Conservation (phyloP, 306 rosid genomes). For the Mimosa bimucronata region DNA sequence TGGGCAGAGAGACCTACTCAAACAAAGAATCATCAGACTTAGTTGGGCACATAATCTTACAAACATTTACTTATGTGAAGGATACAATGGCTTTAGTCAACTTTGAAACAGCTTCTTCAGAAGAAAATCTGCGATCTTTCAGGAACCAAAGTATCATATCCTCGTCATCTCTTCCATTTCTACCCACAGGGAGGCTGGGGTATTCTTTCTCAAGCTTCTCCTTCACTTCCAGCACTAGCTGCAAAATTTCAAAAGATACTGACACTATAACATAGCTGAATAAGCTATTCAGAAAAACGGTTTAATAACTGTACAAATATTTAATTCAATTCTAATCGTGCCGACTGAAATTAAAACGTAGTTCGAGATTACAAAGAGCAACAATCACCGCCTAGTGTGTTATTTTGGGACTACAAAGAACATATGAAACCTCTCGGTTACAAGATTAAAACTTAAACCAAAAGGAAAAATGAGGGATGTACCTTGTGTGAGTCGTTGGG, state of each 20-base stretch:
- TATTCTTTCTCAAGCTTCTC: conserved; percentile 75
- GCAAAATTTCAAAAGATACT: conserved; percentile 31
- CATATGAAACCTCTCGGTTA: neutral
- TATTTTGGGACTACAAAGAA: no score
- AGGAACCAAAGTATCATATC: conserved; percentile 95
- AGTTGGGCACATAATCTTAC: neutral
- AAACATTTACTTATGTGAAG: conserved; percentile 33
- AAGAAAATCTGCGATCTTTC: conserved; percentile 77
- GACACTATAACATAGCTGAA: neutral
- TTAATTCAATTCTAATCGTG: neutral
- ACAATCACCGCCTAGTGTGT: neutral
- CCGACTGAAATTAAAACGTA: neutral
- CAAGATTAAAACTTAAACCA: neutral
- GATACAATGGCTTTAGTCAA: conserved; percentile 88
- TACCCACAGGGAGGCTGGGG: conserved; percentile 70
- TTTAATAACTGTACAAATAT: neutral
- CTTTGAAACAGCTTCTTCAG: conserved; percentile 66
- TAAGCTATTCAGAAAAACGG: neutral
- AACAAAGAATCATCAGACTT: neutral
- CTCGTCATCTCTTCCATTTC: conserved; percentile 96
- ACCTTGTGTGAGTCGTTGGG: conserved; percentile 62
- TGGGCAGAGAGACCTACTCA: neutral
- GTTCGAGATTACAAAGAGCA: neutral
- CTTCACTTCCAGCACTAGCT: conserved; percentile 85
- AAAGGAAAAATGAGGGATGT: no score